These are phyloP conservation scores for Globisporangium mamillatum DNA, from an alignment of 352 stramenopile species.

Conservation along the genomic window DNA sequence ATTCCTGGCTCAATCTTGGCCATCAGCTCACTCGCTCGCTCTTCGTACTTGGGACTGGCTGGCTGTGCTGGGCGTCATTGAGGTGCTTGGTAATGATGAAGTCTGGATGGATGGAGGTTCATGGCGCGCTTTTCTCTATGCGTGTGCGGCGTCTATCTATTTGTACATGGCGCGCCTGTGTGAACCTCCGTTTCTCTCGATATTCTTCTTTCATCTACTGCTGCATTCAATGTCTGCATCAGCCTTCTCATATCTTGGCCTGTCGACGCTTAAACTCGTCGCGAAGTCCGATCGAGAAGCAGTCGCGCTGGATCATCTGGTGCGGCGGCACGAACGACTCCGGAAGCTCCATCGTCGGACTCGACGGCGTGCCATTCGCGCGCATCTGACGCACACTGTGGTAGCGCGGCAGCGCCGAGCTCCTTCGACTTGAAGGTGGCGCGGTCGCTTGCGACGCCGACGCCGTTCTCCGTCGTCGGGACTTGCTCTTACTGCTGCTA, in stretches of 20 bases:
- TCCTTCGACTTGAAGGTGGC: slow-evolving; percentile 11
- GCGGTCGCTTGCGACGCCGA: slow-evolving; percentile 9
- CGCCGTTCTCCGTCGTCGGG: slow-evolving; percentile 13
- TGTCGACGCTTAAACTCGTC: slow-evolving; percentile 70
- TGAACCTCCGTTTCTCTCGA: neutral
- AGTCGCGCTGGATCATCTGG: slow-evolving; percentile 65
- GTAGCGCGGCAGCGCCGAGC: slow-evolving; percentile 14
- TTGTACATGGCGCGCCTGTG: neutral
- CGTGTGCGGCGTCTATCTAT: neutral
- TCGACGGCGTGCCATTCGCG: slow-evolving; percentile 23
- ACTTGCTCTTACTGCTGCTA: neutral
- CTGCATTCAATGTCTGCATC: neutral
- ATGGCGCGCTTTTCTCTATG: slow-evolving; percentile 1
- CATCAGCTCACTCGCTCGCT: no score
- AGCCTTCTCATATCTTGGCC: slow-evolving; percentile 14
- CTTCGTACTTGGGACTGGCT: neutral
- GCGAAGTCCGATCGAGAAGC: slow-evolving; percentile 67
- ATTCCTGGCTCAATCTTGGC: no score
- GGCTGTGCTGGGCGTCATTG: no score
- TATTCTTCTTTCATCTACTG: neutral
- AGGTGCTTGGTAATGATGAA: no score
- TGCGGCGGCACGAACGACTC: slow-evolving; percentile 75
- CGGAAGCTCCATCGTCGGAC: slow-evolving; percentile 24
- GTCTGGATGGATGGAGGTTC: neutral
- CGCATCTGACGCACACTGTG: slow-evolving; percentile 22